Base-by-base conservation (phyloP, 192 early-diverging fungal genomes). In the Coemansia sp. region DNA sequence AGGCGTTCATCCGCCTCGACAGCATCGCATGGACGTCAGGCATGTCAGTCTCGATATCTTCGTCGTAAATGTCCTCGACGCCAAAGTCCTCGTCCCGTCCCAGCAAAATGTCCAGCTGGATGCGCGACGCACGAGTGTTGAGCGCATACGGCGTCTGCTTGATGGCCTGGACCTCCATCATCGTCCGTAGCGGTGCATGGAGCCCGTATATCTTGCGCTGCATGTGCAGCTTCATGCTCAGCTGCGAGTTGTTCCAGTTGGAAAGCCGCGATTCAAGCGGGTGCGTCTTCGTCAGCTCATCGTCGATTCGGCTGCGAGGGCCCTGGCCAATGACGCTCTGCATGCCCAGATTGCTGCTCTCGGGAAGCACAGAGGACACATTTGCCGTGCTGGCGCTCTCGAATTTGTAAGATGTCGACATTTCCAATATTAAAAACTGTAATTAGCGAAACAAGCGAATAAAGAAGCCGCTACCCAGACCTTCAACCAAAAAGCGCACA, bases 11-110 rank as follows among this genome's bases (percentile, higher is more conserved):
- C 37, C 62, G 60, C 11, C 65, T 37, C 17, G 67, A 71, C n/a
- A 77, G 70, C 68, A 70, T 70, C 14, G 39, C 47, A 42, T 82
- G 74, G 8, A 66, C 47, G 57, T 75, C 62, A 0, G 38, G 43
- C 29, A 47, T 53, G 45, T 74, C 68, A 0, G 42, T 43, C 36
- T 51, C 70, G 14, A 42, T 51, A 77, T 77, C 82, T 91, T 91
- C 87, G 42, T 91, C 90, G 67, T 96, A 86, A 68, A 97, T 87
- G 66, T 99, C 97, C 69, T 93, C 91, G 64, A 94, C 90, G 39
- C 94, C 97, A 62, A 98, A 89, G 7, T 90, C 89, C 58, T 89
- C 86, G 81, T 99, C 97, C 67, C 86, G 88, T 60, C 96, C 96
- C 62, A 83, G 77, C 46, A 99, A 83, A 59, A 99, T 96, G 77